Percentiles rank a stretch among this genome's conserved stretches.
These are phyloP conservation scores for Tetrahymena thermophila DNA, from an alignment of 73 alveolate genomes.

Conservation along the genomic window DNA sequence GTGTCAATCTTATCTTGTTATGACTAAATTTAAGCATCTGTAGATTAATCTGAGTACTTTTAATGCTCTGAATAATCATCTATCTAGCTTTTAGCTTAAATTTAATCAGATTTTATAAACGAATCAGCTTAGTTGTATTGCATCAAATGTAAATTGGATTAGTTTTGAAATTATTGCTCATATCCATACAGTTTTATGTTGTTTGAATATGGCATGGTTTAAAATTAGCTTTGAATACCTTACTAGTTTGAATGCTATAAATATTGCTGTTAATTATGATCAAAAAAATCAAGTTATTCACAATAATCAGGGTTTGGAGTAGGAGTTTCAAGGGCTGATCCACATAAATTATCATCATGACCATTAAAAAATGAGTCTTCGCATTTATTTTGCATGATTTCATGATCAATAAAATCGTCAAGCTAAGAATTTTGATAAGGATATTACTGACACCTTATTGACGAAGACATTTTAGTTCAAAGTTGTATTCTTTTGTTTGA, in stretches of 20 bases:
- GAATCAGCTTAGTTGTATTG: neutral
- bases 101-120: neutral
- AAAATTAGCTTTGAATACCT: too few species aligned
- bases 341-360: too few species aligned
- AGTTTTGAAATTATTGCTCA: too few species aligned
- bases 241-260: neutral
- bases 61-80: neutral
- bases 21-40: neutral
- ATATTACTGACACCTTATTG: neutral
- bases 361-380: neutral
- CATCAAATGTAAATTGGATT: neutral
- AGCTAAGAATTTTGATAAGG: neutral
- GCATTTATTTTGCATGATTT: neutral
- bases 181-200: too few species aligned
- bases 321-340: neutral
- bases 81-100: neutral
- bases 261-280: too few species aligned
- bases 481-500: neutral
- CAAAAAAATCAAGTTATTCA: neutral
- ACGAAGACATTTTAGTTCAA: neutral
- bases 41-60: neutral
- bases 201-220: neutral
- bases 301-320: neutral
- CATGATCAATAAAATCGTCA: neutral
- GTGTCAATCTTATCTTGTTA: neutral